Percentiles rank a stretch among this genome's conserved stretches.
phyloP scores from a whole-genome alignment of 2,329 filamentous ascomycete genomes.

The Zalaria obscura region DNA sequence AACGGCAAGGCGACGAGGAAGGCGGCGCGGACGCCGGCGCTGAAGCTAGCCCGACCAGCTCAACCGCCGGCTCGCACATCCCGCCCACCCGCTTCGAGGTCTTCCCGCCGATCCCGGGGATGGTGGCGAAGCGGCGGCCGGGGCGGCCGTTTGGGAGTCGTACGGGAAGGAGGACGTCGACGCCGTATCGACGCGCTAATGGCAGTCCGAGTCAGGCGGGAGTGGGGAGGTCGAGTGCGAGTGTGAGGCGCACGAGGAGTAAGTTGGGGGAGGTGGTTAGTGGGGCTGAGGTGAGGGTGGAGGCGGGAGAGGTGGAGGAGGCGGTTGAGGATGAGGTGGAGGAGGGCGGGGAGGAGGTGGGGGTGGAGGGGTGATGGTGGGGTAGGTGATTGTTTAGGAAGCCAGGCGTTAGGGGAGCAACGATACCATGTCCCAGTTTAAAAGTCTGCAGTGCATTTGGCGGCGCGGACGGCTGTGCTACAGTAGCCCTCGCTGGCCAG shows the following conservation, averaged over 20 bases:
- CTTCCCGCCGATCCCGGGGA: constrained; percentile 53
- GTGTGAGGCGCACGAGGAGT: constrained; percentile 25
- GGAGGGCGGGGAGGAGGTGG: too few relatives aligned
- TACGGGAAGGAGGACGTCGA: constrained; percentile 12
- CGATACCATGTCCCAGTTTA: too few relatives aligned
- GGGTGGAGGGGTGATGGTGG: too few relatives aligned
- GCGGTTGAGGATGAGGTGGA: too few relatives aligned
- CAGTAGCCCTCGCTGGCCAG: too few relatives aligned
- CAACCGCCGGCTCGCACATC: constrained; percentile 28
- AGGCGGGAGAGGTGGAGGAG: too few relatives aligned
- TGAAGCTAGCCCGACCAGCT: constrained; percentile 6
- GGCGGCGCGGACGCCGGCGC: neutral
- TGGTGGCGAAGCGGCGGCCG: constrained; percentile 17
- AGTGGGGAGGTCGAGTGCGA: constrained; percentile 5
- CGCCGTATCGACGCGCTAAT: constrained; percentile 9
- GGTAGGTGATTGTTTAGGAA: too few relatives aligned
- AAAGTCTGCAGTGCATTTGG: too few relatives aligned
- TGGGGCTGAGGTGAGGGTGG: constrained; percentile 3
- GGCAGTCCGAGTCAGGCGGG: constrained; percentile 1
- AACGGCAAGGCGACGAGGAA: neutral
- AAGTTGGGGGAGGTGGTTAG: constrained; percentile 25
- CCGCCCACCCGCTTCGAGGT: constrained; percentile 63
- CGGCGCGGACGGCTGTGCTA: too few relatives aligned
- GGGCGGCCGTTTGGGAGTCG: constrained; percentile 13
- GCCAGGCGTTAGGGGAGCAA: too few relatives aligned